Conservation (phyloP, 148 eudicot species). For the Arbutus unedo region DNA sequence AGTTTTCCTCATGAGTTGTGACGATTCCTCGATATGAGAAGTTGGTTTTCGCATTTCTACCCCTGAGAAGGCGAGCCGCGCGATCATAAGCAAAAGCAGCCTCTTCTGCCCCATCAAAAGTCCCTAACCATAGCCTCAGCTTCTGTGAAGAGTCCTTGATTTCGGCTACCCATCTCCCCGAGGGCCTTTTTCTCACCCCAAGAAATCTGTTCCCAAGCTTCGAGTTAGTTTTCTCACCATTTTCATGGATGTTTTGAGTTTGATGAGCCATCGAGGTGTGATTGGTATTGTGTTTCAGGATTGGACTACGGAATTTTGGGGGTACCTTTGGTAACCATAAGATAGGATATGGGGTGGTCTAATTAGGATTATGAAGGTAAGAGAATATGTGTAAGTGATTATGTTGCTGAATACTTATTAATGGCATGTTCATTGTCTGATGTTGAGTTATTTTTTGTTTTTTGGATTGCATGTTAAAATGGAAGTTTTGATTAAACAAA, state of each 20-base stretch:
- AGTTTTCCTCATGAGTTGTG: slow-evolving; percentile 15
- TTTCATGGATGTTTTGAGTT: neutral
- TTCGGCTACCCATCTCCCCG: slow-evolving; percentile 25
- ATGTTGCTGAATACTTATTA: too few species aligned
- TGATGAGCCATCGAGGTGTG: neutral
- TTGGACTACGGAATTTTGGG: neutral
- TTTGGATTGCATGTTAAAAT: too few species aligned
- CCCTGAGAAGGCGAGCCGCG: slow-evolving; percentile 21
- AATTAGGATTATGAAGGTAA: neutral
- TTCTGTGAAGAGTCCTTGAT: slow-evolving; percentile 20
- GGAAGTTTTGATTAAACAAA: too few species aligned
- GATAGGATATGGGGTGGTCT: neutral
- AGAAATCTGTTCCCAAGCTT: slow-evolving; percentile 11
- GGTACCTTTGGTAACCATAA: neutral
- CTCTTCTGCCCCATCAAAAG: slow-evolving; percentile 22
- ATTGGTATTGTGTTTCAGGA: neutral
- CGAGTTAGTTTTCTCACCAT: neutral
- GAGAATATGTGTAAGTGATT: neutral
- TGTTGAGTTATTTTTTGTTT: too few species aligned
- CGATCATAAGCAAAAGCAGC: slow-evolving; percentile 26
- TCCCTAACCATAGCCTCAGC: slow-evolving; percentile 30
- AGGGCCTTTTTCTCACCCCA: slow-evolving; percentile 31
- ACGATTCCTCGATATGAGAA: slow-evolving; percentile 3
- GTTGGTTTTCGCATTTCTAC: slow-evolving; percentile 27
- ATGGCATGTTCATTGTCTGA: too few species aligned